These are phyloP conservation scores for Arabidopsis hybrid DNA, from an alignment of 441 rosid species.

Conservation along the genomic window DNA sequence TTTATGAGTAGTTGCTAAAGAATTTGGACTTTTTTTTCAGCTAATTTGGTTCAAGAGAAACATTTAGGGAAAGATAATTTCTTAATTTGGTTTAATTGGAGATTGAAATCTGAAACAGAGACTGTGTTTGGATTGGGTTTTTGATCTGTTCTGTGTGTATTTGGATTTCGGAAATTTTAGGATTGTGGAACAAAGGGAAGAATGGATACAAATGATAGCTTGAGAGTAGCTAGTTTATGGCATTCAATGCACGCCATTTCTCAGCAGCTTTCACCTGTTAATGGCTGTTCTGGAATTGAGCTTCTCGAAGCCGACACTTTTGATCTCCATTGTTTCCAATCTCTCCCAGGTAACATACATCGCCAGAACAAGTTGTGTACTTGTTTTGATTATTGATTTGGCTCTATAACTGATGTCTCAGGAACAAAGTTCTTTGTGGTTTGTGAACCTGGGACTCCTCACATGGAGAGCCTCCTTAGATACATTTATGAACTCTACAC, in stretches of 20 bases:
- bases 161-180: conserved; percentile 44
- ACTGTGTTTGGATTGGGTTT: conserved; percentile 7
- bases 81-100: not conserved
- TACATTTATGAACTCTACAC: conserved; percentile 85
- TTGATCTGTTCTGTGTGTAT: conserved; percentile 11
- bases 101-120: not conserved
- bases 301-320: conserved; percentile 89
- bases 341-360: conserved; percentile 68
- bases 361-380: not conserved
- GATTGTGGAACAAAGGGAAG: conserved; percentile 92
- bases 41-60: conserved; percentile 5
- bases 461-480: conserved; percentile 84
- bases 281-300: conserved; percentile 85
- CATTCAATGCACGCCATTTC: conserved; percentile 98
- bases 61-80: not conserved
- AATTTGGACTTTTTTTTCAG: not conserved
- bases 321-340: conserved; percentile 90
- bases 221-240: conserved; percentile 96
- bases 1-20: conserved; percentile 13
- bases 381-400: conserved; percentile 22
- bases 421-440: conserved; percentile 97
- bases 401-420: conserved; percentile 19
- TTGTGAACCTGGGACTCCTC: conserved; percentile 80
- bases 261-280: conserved; percentile 85
- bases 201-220: conserved; percentile 94